Percentiles rank a stretch among this genome's conserved stretches.
Evolutionary conservation across 2,329 filamentous ascomycete species (phyloP).

Genomic region (Esteya vermicola): DNA sequence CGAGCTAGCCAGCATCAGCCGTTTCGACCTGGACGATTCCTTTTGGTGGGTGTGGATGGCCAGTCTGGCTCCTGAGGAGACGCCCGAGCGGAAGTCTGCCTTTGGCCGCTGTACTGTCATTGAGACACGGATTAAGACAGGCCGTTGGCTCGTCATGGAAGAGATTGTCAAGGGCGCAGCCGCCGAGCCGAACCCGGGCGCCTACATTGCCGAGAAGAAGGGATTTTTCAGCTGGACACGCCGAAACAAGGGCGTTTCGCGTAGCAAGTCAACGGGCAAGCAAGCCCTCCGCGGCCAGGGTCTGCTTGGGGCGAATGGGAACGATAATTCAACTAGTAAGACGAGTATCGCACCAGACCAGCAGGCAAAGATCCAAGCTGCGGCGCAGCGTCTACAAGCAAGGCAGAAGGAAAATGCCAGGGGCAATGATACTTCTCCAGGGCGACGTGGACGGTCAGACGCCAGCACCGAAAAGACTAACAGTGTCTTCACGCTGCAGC

Average conservation of each 20-base stretch:
- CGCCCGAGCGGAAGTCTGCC: conserved; percentile 69
- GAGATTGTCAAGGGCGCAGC: conserved; percentile 92
- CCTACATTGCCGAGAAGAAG: conserved; percentile 93
- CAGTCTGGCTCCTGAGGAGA: conserved; percentile 84
- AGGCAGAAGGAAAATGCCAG: conserved; percentile 47
- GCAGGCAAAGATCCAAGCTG: conserved; percentile 83
- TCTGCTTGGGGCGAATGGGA: conserved; percentile 23
- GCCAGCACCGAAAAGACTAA: conserved; percentile 59
- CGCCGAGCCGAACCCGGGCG: conserved; percentile 67
- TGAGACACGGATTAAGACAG: conserved; percentile 69
- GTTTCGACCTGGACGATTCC: conserved; percentile 77
- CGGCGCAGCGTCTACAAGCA: conserved; percentile 69
- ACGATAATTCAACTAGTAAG: conserved; percentile 46
- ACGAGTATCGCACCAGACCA: conserved; percentile 80
- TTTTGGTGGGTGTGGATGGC: conserved; percentile 99
- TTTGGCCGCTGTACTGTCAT: conserved; percentile 89
- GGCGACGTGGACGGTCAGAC: conserved; percentile 37
- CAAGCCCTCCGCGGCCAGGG: conserved; percentile 28
- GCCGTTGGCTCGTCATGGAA: conserved; percentile 88
- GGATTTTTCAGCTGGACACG: conserved; percentile 79
- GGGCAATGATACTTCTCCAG: conserved; percentile 8
- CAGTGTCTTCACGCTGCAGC: conserved; percentile 80
- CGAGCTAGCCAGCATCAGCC: conserved; percentile 83
- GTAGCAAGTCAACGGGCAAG: conserved; percentile 59
- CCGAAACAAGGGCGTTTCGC: conserved; percentile 45